phyloP scores from a whole-genome alignment of 73 alveolate genomes.

The Tetrahymena thermophila region DNA sequence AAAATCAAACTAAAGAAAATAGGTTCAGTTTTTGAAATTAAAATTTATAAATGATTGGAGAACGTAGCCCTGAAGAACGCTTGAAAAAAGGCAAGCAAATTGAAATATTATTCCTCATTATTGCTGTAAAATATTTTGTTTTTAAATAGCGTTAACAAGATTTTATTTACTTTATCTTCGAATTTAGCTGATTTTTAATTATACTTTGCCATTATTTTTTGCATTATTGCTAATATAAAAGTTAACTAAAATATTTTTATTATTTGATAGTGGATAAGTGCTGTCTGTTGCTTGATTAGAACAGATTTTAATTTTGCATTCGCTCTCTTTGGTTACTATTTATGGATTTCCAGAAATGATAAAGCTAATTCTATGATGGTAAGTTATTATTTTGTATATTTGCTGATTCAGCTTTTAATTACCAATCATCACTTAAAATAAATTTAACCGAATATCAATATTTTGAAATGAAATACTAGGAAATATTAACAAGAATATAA shows the following conservation, averaged over 20 bases:
- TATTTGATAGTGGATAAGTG: slow-evolving; percentile 24
- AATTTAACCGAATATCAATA: not conserved
- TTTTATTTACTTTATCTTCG: not conserved
- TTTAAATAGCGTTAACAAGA: too few species aligned
- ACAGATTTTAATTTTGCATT: slow-evolving; percentile 45
- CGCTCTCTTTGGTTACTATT: slow-evolving; percentile 41
- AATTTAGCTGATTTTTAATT: not conserved
- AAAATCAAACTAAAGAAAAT: not conserved
- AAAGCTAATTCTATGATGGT: slow-evolving; percentile 47
- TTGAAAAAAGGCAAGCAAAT: slow-evolving; percentile 25
- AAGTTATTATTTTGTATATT: not conserved
- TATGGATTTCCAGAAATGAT: slow-evolving; percentile 44
- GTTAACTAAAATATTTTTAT: not conserved
- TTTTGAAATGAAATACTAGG: not conserved
- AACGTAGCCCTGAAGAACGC: not conserved
- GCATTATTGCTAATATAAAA: not conserved
- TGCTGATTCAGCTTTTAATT: not conserved
- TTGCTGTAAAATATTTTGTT: slow-evolving; percentile 17
- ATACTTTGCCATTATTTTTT: not conserved
- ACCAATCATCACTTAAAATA: not conserved
- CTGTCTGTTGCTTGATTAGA: slow-evolving; percentile 35
- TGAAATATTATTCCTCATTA: slow-evolving; percentile 24
- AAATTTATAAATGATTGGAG: not conserved
- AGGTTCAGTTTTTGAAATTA: not conserved
- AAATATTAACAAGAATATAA: not conserved